Conservation (phyloP, 208 protist species). For the Polymyxa betae region DNA sequence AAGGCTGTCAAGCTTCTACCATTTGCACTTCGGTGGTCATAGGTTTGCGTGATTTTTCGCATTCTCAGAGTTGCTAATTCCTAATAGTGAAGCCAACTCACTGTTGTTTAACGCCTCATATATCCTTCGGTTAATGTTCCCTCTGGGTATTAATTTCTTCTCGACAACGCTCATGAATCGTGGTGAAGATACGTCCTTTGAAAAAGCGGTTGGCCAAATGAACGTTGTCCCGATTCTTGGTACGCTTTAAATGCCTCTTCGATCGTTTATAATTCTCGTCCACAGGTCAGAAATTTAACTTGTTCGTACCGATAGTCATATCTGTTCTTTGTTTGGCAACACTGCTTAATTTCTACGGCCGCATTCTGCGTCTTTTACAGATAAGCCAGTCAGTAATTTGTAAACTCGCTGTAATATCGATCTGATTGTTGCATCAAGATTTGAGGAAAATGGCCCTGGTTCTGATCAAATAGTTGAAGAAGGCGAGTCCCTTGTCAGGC, state of each 20-base stretch:
- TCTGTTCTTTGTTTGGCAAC: conserved; percentile 2
- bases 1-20: background rate
- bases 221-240: background rate
- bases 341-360: background rate
- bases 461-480: conserved; percentile 21
- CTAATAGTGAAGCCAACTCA: background rate
- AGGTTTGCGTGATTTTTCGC: too few relatives aligned
- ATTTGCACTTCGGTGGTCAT: background rate
- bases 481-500: background rate
- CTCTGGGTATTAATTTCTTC: background rate
- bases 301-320: conserved; percentile 31
- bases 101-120: conserved; percentile 2
- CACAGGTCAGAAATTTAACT: conserved; percentile 46
- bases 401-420: background rate
- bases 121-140: background rate
- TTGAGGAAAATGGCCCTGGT: conserved; percentile 48
- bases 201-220: background rate
- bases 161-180: background rate
- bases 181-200: background rate
- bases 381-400: background rate
- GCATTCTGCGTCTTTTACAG: conserved; percentile 16
- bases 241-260: too few relatives aligned
- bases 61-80: too few relatives aligned
- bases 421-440: too few relatives aligned
- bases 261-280: too few relatives aligned